These are phyloP conservation scores for Aureobasidium sp. DNA, from an alignment of 2,329 filamentous ascomycete genomes.

Conservation along the genomic window DNA sequence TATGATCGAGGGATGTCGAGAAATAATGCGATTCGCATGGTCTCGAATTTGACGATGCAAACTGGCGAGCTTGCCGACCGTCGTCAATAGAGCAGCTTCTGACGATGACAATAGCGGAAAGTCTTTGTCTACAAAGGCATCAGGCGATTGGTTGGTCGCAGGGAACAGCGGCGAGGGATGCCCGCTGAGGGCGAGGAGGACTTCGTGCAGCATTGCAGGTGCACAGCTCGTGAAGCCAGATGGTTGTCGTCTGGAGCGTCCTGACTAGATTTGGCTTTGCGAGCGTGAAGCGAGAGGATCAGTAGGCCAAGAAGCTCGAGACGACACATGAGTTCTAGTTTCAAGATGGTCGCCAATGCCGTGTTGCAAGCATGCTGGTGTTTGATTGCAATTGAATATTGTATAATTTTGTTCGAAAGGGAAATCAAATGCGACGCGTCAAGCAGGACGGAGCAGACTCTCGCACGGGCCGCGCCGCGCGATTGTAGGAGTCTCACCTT, in stretches of 20 bases:
- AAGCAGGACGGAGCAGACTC: background rate
- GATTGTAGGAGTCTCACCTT: background rate
- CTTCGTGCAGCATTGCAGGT: slow-evolving; percentile 83
- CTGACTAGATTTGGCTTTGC: slow-evolving; percentile 3
- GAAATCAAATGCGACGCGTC: background rate
- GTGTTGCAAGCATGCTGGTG: slow-evolving; percentile 7
- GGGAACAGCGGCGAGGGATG: slow-evolving; percentile 84
- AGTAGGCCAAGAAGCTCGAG: slow-evolving; percentile 11
- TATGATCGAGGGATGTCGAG: slow-evolving; percentile 69
- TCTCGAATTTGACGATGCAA: slow-evolving; percentile 67
- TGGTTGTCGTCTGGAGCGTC: background rate
- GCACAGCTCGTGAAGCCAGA: slow-evolving; percentile 1
- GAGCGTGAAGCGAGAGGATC: slow-evolving; percentile 13
- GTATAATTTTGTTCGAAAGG: slow-evolving; percentile 9
- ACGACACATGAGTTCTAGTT: slow-evolving; percentile 12
- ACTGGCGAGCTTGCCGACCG: slow-evolving; percentile 68
- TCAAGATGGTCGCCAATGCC: background rate
- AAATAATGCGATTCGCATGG: slow-evolving; percentile 59
- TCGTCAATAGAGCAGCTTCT: slow-evolving; percentile 73
- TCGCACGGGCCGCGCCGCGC: background rate
- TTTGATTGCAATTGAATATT: background rate
- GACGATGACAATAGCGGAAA: slow-evolving; percentile 60
- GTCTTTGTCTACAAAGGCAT: slow-evolving; percentile 31
- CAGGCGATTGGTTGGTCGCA: slow-evolving; percentile 34
- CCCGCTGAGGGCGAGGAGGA: slow-evolving; percentile 91